Evolutionary conservation across 2,329 filamentous ascomycete genomes (phyloP), one percentile per base, ranked within the genome.

Genomic region (Sordariomycetes sp.): DNA sequence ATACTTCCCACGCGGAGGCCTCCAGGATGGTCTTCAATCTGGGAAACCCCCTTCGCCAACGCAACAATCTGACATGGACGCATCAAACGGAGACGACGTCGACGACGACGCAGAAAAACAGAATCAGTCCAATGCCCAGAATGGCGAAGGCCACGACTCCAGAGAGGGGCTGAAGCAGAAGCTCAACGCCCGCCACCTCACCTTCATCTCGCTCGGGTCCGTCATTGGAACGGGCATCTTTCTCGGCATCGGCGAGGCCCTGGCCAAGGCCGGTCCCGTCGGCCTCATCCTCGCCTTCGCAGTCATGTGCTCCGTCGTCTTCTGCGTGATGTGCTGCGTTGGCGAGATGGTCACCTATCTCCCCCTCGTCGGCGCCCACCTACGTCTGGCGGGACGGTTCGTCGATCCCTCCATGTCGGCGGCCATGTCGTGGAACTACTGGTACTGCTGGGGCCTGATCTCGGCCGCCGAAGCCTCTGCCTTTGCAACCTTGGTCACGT

Each of bases 271-370:
- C 4, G 51, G 52, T 3, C 49, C 51, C 33, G 64, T 63, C 14
- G 57, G 53, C 32, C 57, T 66, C 6, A 48, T 70, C 16, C 54
- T 66, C 27, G 61, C 62, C 7, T 70, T 67, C 41, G 47, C 59
- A 16, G 59, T 68, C 27, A 61, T 74, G 37, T 70, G 70, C 34
- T 59, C 66, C 7, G 63, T 75, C 33, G 66, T 76, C 25, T 75
- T 64, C 51, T 66, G 63, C 21, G 68, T 75, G 42, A 73, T 76
- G 59, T 55, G 57, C 24, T 50, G 48, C 24, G 48, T 57, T 32
- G 49, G 50, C 23, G 56, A 59, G 39, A 38, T 53, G 34, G 46
- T 42, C 2, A 44, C 51, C 4, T 44, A 47, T 23, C 23, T 53
- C 16, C 44, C 37, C 41, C 38, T 30, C 39, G 41, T 34, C 41